phyloP scores from a whole-genome alignment of 169 alveolate genomes.

The Plasmodium gonderi region DNA sequence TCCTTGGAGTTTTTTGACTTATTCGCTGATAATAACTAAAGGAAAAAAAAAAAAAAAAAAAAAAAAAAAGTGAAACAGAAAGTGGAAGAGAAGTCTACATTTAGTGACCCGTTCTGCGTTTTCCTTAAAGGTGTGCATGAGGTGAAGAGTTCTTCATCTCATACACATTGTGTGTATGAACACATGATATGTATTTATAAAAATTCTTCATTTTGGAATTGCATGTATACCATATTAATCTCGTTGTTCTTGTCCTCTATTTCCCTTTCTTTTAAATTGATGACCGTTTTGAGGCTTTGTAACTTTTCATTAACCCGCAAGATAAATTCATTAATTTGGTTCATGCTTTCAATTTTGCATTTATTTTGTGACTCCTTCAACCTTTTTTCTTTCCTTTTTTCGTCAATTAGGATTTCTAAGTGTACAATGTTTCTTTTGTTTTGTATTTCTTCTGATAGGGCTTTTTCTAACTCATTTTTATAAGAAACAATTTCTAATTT shows the following conservation, averaged over 20 bases:
- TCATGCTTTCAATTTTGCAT: slow-evolving; percentile 55
- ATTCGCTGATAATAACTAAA: slow-evolving; percentile 39
- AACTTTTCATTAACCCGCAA: slow-evolving; percentile 46
- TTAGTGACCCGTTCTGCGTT: not conserved
- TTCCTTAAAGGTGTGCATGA: not conserved
- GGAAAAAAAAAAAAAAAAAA: not conserved
- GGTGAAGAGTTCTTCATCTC: not conserved
- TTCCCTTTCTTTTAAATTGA: slow-evolving; percentile 39
- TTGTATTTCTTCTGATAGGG: slow-evolving; percentile 66
- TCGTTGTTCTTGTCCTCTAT: slow-evolving; percentile 62
- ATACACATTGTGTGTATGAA: too few relatives aligned
- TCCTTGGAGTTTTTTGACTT: slow-evolving; percentile 39
- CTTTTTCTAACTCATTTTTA: slow-evolving; percentile 50
- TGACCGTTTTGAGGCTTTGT: slow-evolving; percentile 32
- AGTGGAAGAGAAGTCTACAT: not conserved
- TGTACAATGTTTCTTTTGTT: slow-evolving; percentile 63
- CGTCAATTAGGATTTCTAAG: slow-evolving; percentile 59
- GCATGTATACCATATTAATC: slow-evolving; percentile 37
- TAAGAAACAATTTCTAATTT: slow-evolving; percentile 58
- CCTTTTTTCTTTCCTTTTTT: slow-evolving; percentile 62
- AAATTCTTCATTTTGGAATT: too few relatives aligned
- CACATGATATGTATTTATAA: not conserved
- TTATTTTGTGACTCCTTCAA: slow-evolving; percentile 62
- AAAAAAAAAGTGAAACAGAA: not conserved
- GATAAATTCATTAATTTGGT: slow-evolving; percentile 69